Conservation (phyloP, 140 eudicot species). For the Bidens hawaiensis region DNA sequence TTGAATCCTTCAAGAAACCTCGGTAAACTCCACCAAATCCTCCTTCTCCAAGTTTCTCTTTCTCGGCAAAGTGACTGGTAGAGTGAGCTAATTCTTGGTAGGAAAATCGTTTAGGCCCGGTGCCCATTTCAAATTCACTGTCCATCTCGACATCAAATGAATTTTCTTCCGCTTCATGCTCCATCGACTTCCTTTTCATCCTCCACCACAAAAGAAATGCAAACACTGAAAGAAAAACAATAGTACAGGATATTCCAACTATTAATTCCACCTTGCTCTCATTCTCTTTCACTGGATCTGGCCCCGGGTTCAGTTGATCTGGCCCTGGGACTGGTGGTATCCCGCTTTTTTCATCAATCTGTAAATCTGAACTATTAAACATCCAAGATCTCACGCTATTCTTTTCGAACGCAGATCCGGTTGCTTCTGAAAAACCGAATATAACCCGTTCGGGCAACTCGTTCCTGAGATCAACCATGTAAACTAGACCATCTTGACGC, state of each 20-base stretch:
- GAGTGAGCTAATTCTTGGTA: background rate
- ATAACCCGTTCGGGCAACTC: conserved; percentile 29
- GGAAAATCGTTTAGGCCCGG: background rate
- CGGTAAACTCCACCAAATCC: background rate
- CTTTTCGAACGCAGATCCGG: conserved; percentile 17
- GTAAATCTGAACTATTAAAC: conserved; percentile 11
- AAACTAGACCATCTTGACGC: conserved; percentile 6
- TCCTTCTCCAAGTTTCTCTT: background rate
- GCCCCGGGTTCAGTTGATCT: background rate
- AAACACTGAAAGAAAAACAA: background rate
- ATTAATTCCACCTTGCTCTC: conserved; percentile 4
- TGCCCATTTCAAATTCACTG: background rate
- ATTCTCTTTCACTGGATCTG: background rate
- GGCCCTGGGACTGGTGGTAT: background rate
- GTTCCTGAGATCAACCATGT: no score
- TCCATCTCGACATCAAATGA: background rate
- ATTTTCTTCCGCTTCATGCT: background rate
- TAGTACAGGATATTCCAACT: background rate
- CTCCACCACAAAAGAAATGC: background rate
- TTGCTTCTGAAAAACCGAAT: conserved; percentile 35
- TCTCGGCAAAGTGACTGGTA: background rate
- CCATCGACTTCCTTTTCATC: background rate
- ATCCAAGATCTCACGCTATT: conserved; percentile 25
- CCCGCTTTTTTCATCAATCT: background rate
- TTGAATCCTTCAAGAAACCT: background rate